A percentile compares a stretch with the other conserved stretches of the same genome.
Conservation (phyloP, 495 filamentous ascomycete genomes). For the Tetracladium marchalianum region DNA sequence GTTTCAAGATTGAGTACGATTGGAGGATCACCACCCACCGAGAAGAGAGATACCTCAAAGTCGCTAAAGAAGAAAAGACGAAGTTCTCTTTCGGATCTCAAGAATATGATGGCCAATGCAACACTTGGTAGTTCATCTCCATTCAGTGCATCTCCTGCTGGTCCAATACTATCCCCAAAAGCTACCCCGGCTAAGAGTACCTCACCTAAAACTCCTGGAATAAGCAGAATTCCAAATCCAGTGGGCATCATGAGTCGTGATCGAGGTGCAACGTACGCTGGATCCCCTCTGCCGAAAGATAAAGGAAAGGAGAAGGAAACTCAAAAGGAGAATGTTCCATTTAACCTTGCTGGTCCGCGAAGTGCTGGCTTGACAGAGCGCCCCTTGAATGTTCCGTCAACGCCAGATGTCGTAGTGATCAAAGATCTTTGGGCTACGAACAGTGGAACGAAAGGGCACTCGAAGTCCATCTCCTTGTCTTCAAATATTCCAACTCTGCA, state of each 20-base stretch:
- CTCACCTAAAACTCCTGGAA: slow-evolving; percentile 22
- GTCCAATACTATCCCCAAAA: slow-evolving; percentile 13
- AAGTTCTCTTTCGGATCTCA: slow-evolving; percentile 86
- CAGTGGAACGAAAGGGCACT: slow-evolving; percentile 1
- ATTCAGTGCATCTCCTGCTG: slow-evolving; percentile 7
- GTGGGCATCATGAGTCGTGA: slow-evolving; percentile 12
- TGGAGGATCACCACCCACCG: slow-evolving; percentile 33
- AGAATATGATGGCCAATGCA: slow-evolving; percentile 42
- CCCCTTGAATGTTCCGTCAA: slow-evolving; percentile 18
- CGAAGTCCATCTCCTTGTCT: slow-evolving; percentile 12
- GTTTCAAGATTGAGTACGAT: slow-evolving; percentile 29
- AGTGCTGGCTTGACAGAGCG: slow-evolving; percentile 17
- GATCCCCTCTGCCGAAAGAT: slow-evolving; percentile 7
- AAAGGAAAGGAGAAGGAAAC: background rate
- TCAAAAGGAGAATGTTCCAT: slow-evolving; percentile 15
- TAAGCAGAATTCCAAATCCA: slow-evolving; percentile 20
- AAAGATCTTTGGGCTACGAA: slow-evolving; percentile 12
- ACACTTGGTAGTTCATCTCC: slow-evolving; percentile 30
- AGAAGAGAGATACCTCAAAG: slow-evolving; percentile 29
- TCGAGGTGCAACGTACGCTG: slow-evolving; percentile 7
- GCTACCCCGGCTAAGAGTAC: slow-evolving; percentile 11
- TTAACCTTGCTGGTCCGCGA: background rate
- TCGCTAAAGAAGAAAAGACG: slow-evolving; percentile 67
- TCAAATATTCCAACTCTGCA: slow-evolving; percentile 22
- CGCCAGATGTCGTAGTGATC: slow-evolving; percentile 6